These are phyloP conservation scores for Coleophoma cylindrospora DNA, from an alignment of 2,329 filamentous ascomycete species.

Conservation along the genomic window DNA sequence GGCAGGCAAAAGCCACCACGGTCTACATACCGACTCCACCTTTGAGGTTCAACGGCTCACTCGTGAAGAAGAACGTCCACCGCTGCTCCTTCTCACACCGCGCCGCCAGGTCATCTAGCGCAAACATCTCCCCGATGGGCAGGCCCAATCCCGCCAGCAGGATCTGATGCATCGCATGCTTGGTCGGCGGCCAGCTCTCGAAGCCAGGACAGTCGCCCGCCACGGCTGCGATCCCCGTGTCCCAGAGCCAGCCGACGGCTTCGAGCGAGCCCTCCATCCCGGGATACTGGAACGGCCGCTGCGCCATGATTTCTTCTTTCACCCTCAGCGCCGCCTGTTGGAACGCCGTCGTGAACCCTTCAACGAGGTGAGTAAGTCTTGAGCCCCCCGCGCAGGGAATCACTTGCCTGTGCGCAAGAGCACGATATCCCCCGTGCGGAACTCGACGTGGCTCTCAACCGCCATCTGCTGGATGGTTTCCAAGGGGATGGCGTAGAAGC, in stretches of 20 bases:
- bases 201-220: conserved; percentile 34
- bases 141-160: conserved; percentile 11
- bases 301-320: background rate
- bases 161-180: conserved; percentile 27
- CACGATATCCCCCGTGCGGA: conserved; percentile 27
- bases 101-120: conserved; percentile 39
- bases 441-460: background rate
- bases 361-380: background rate
- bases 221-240: conserved; percentile 29
- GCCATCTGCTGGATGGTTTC: background rate
- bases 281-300: background rate
- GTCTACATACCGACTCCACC: conserved; percentile 35
- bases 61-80: conserved; percentile 57
- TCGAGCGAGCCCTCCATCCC: background rate
- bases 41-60: conserved; percentile 50
- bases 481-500: background rate
- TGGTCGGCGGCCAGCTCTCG: conserved; percentile 29
- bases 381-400: background rate
- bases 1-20: background rate
- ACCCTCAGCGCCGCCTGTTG: background rate
- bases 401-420: conserved; percentile 25
- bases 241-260: conserved; percentile 24
- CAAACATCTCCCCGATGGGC: conserved; percentile 14
- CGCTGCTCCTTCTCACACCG: conserved; percentile 44
- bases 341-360: background rate